Evolutionary conservation across 2,329 filamentous ascomycete genomes (phyloP).

Genomic region (Orbilia quercus): DNA sequence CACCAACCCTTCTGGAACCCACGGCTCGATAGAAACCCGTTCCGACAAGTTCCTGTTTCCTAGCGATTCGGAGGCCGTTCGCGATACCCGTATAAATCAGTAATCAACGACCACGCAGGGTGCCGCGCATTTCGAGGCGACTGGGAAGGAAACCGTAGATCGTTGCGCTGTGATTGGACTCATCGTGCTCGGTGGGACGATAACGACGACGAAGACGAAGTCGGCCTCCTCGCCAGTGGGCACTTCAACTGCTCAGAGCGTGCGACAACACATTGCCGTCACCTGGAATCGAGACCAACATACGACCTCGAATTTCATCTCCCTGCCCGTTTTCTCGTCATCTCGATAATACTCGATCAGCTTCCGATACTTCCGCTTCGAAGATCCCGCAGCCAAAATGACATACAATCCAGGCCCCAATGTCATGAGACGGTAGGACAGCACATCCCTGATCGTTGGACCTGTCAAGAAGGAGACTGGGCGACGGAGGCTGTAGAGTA

Average conservation of each 20-base stretch:
- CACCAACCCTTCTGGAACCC: neutral
- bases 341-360: constrained; percentile 13
- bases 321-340: neutral
- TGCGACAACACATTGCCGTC: constrained; percentile 7
- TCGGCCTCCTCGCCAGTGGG: neutral
- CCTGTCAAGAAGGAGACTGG: neutral
- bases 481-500: too few relatives aligned
- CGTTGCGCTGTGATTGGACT: constrained; percentile 34
- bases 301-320: too few relatives aligned
- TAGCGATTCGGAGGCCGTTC: constrained; percentile 7
- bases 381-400: constrained; percentile 61
- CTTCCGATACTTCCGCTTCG: constrained; percentile 6
- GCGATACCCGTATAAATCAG: constrained; percentile 20
- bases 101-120: constrained; percentile 36
- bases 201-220: too few relatives aligned
- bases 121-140: constrained; percentile 10
- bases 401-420: constrained; percentile 67
- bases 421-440: constrained; percentile 74
- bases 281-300: too few relatives aligned
- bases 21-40: constrained; percentile 4
- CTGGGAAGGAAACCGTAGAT: constrained; percentile 27
- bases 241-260: constrained; percentile 4
- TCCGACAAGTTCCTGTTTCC: neutral
- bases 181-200: constrained; percentile 16
- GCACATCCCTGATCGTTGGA: constrained; percentile 9